A percentile compares a stretch with the other conserved stretches of the same genome.
These are phyloP conservation scores for Clarkia xantiana DNA, from an alignment of 345 rosid genomes.

Conservation along the genomic window DNA sequence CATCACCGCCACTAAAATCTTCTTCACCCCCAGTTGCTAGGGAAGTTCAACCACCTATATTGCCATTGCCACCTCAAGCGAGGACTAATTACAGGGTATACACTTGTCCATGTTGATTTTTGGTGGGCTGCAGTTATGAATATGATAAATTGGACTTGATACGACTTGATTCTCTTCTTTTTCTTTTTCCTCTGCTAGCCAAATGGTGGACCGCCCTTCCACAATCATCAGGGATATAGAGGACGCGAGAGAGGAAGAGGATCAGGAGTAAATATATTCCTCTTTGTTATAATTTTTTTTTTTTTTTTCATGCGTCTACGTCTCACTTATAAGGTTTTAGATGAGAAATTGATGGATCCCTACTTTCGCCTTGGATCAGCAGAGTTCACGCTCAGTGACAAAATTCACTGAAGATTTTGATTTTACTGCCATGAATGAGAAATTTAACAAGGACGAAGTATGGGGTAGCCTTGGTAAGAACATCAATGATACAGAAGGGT, in stretches of 20 bases:
- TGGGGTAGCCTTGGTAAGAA: conserved; percentile 93
- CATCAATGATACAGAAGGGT: conserved; percentile 22
- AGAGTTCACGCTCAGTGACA: conserved; percentile 38
- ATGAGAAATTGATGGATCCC: neutral
- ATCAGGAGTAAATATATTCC: conserved; percentile 37
- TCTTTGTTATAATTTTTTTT: neutral
- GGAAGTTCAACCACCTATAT: conserved; percentile 65
- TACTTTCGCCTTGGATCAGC: conserved; percentile 3
- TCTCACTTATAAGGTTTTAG: neutral
- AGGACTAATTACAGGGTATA: conserved; percentile 35
- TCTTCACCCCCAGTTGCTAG: conserved; percentile 27
- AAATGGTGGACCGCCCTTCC: conserved; percentile 42
- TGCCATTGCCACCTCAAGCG: conserved; percentile 63
- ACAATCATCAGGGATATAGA: conserved; percentile 39
- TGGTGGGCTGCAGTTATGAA: neutral
- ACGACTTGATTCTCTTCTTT: neutral
- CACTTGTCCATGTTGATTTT: neutral
- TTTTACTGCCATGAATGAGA: conserved; percentile 85
- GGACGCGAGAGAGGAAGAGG: conserved; percentile 88
- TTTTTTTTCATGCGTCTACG: neutral
- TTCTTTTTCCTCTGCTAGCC: conserved; percentile 21
- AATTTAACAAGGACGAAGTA: conserved; percentile 88
- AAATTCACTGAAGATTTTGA: conserved; percentile 84
- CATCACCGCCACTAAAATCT: conserved; percentile 22
- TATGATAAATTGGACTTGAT: neutral